Percentiles rank a stretch among this genome's conserved stretches.
phyloP scores from a whole-genome alignment of 208 protist genomes.

The Sergeia podlipaevii region DNA sequence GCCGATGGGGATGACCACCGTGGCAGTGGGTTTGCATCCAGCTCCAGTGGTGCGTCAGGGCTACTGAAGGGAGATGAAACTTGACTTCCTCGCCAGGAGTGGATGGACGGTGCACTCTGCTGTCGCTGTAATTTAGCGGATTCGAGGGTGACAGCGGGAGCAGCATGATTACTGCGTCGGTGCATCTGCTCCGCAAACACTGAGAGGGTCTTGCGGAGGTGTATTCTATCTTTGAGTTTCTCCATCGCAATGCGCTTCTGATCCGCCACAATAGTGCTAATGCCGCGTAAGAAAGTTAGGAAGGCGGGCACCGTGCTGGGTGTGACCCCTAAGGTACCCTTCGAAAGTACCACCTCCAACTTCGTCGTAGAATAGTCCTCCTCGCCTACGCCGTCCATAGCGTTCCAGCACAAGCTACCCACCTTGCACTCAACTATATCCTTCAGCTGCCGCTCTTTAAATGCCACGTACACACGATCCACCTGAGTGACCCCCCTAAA shows the following conservation, averaged over 20 bases:
- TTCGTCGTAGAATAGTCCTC: conserved; percentile 47
- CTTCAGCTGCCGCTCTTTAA: conserved; percentile 88
- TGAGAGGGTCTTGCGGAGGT: conserved; percentile 1
- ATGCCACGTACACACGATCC: conserved; percentile 47
- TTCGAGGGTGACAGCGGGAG: not conserved
- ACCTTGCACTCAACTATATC: conserved; percentile 81
- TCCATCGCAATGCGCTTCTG: conserved; percentile 34
- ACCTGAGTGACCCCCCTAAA: conserved; percentile 50
- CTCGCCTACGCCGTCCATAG: conserved; percentile 75
- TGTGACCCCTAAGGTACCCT: conserved; percentile 59
- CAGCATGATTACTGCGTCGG: not conserved
- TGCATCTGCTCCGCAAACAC: not conserved
- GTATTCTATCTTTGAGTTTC: conserved; percentile 23
- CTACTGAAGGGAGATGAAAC: too few species aligned
- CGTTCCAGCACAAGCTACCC: conserved; percentile 23
- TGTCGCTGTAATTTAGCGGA: not conserved
- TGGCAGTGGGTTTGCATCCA: not conserved
- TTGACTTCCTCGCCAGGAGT: too few species aligned
- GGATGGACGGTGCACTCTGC: too few species aligned
- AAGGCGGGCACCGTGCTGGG: conserved; percentile 73
- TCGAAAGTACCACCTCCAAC: conserved; percentile 33
- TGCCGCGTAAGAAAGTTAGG: conserved; percentile 42
- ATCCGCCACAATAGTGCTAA: conserved; percentile 48
- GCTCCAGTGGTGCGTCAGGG: not conserved
- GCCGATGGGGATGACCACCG: not conserved